These are phyloP conservation scores for Clausena lansium DNA, from an alignment of 345 rosid genomes.

Conservation along the genomic window DNA sequence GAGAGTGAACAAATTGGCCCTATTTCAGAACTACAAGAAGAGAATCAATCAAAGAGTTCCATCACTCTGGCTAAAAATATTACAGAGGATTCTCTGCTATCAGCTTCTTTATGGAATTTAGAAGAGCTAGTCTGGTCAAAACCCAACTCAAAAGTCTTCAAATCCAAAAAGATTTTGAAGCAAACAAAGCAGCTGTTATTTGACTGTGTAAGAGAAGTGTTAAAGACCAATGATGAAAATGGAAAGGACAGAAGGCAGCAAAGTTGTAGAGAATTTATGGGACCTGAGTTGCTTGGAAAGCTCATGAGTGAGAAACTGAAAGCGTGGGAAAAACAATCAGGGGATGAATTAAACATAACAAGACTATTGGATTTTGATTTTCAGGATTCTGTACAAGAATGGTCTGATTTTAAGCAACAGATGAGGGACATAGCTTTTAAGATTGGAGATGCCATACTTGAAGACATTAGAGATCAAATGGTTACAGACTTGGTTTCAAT, in stretches of 20 bases:
- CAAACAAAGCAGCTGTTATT: slow-evolving; percentile 48
- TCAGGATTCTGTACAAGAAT: slow-evolving; percentile 30
- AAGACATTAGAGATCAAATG: slow-evolving; percentile 31
- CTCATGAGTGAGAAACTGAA: slow-evolving; percentile 30
- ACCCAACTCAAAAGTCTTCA: slow-evolving; percentile 7
- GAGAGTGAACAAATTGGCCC: slow-evolving; percentile 29
- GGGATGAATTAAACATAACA: slow-evolving; percentile 21
- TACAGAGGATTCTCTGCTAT: slow-evolving; percentile 32
- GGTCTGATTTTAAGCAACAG: slow-evolving; percentile 26
- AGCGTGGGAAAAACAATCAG: slow-evolving; percentile 28
- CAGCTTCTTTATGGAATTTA: slow-evolving; percentile 40
- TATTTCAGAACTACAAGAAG: slow-evolving; percentile 22
- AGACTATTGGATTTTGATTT: slow-evolving; percentile 26
- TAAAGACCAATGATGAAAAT: slow-evolving; percentile 21
- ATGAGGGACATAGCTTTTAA: slow-evolving; percentile 24
- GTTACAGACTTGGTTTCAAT: slow-evolving; percentile 24
- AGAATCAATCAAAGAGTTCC: slow-evolving; percentile 15
- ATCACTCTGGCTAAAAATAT: slow-evolving; percentile 15
- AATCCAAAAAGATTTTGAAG: slow-evolving; percentile 34
- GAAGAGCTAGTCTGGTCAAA: slow-evolving; percentile 24
- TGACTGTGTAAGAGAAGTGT: slow-evolving; percentile 45
- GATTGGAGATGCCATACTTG: slow-evolving; percentile 43
- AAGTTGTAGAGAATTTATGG: slow-evolving; percentile 7
- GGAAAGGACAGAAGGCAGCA: slow-evolving; percentile 18
- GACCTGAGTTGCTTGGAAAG: slow-evolving; percentile 31